A percentile compares a stretch with the other conserved stretches of the same genome.
Conservation (phyloP, 148 eudicot genomes). For the Vaccinium corymbosum region DNA sequence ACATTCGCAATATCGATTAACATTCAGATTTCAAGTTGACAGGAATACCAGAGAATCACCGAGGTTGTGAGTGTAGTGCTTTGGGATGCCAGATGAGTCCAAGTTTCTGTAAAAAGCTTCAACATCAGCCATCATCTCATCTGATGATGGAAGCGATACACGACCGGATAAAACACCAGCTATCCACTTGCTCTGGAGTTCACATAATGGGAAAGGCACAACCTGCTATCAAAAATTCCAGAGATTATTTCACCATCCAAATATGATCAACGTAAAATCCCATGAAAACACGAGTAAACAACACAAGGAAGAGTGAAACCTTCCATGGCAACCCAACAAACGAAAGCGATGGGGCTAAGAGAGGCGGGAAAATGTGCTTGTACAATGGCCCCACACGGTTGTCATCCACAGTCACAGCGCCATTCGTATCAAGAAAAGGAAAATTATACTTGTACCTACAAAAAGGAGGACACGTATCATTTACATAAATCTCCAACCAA, state of each 20-base stretch:
- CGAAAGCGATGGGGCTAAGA: constrained; percentile 80
- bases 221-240: constrained; percentile 35
- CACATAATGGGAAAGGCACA: constrained; percentile 67
- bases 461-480: neutral
- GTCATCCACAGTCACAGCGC: constrained; percentile 62
- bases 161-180: constrained; percentile 75
- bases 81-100: constrained; percentile 60
- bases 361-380: constrained; percentile 87
- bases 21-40: neutral
- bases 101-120: constrained; percentile 58
- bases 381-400: constrained; percentile 90
- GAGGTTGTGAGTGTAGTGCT: constrained; percentile 70
- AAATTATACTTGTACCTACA: constrained; percentile 82
- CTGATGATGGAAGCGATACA: constrained; percentile 52
- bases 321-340: constrained; percentile 92
- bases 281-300: constrained; percentile 3
- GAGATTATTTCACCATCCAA: neutral
- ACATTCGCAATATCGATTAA: neutral
- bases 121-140: constrained; percentile 68
- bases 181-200: constrained; percentile 89
- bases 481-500: neutral
- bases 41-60: constrained; percentile 45
- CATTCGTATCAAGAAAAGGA: constrained; percentile 72
- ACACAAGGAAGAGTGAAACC: constrained; percentile 28
- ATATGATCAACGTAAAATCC: neutral